Percentiles rank a stretch among this genome's conserved stretches.
phyloP scores from a whole-genome alignment of 306 rosid species.

The Cucurbita moschata region DNA sequence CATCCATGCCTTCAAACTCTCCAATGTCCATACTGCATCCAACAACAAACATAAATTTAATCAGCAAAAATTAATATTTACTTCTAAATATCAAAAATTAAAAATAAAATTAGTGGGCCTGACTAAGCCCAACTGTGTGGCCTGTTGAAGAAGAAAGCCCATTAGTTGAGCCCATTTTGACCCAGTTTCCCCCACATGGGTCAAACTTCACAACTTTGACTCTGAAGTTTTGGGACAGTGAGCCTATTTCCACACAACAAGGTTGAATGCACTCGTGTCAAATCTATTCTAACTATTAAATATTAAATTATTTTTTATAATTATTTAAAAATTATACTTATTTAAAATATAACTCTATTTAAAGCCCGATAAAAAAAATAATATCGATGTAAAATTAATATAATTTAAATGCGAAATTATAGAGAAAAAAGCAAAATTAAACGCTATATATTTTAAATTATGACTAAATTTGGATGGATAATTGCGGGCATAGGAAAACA shows the following conservation, averaged over 20 bases:
- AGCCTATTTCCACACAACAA: not conserved
- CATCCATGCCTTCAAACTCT: conserved; percentile 80
- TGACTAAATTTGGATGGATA: too few relatives aligned
- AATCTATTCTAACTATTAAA: too few relatives aligned
- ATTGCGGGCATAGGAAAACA: too few relatives aligned
- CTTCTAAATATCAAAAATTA: not conserved
- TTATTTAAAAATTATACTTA: too few relatives aligned
- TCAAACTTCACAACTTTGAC: not conserved
- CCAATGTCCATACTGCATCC: conserved; percentile 74
- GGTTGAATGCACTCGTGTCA: not conserved
- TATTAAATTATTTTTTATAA: too few relatives aligned
- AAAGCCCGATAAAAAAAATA: too few relatives aligned
- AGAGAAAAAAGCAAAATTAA: too few relatives aligned
- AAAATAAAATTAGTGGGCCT: not conserved
- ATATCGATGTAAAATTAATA: too few relatives aligned
- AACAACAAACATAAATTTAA: not conserved
- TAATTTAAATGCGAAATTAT: too few relatives aligned
- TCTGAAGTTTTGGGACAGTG: too few relatives aligned
- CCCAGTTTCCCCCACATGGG: not conserved
- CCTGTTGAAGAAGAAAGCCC: not conserved
- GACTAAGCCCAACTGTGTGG: not conserved
- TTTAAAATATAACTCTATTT: too few relatives aligned
- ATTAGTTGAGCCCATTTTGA: not conserved
- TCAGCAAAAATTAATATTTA: not conserved
- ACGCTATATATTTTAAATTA: too few relatives aligned